phyloP scores from a whole-genome alignment of 371 early-diverging fungal species.

The Mucor plumbeus region DNA sequence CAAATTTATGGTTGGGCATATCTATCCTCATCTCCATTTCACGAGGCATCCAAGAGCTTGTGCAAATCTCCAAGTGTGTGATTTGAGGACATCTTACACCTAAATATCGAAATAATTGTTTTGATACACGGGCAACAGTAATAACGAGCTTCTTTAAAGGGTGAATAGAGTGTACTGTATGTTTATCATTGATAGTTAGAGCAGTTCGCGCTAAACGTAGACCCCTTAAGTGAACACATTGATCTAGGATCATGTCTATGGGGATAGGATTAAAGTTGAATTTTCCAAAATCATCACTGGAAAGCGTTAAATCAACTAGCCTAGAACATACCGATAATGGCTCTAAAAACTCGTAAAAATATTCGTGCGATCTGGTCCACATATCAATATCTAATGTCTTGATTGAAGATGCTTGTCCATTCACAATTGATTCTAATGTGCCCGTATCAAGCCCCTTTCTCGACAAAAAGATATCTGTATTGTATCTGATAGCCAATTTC shows the following conservation, averaged over 20 bases:
- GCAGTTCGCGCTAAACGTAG: not conserved
- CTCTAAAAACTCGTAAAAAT: not conserved
- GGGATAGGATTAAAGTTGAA: conserved; percentile 15
- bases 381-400: conserved; percentile 10
- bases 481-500: not conserved
- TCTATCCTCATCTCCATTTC: conserved; percentile 24
- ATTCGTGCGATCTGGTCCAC: conserved; percentile 1
- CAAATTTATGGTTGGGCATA: conserved; percentile 25
- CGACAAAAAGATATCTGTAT: not conserved
- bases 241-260: conserved; percentile 14
- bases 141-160: conserved; percentile 3
- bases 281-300: conserved; percentile 9
- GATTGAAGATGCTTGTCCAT: not conserved
- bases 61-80: not conserved
- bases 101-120: conserved; percentile 13
- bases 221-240: not conserved
- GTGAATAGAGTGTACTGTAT: not conserved
- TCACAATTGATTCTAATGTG: not conserved
- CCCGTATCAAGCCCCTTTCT: not conserved
- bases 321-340: conserved; percentile 11
- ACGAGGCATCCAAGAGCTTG: conserved; percentile 16
- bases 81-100: conserved; percentile 15
- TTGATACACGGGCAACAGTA: not conserved
- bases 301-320: not conserved
- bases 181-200: conserved; percentile 14